A percentile compares a stretch with the other conserved stretches of the same genome.
phyloP scores from a whole-genome alignment of 2,329 filamentous ascomycete genomes.

The Sporothrix pseudoabietina region DNA sequence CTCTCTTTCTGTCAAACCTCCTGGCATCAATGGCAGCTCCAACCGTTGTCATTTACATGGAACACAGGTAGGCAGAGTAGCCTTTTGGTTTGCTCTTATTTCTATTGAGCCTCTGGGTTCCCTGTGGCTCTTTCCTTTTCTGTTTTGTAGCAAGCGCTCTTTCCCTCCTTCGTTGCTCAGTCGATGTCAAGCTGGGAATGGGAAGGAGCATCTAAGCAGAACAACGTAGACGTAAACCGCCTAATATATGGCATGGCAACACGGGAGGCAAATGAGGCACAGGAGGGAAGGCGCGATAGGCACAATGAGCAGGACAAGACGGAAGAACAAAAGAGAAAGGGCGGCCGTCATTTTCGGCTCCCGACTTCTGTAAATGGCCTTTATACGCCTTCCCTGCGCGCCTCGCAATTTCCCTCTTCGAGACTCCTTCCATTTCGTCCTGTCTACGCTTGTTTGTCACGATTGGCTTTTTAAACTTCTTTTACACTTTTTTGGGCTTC shows the following conservation, averaged over 20 bases:
- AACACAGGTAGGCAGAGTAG: too few species aligned
- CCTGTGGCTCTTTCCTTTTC: background rate
- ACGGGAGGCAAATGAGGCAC: constrained; percentile 3
- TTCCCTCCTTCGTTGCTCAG: background rate
- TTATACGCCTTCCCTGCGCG: constrained; percentile 20
- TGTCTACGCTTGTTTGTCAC: background rate
- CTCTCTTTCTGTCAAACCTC: background rate
- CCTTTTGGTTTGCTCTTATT: background rate
- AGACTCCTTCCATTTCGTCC: background rate
- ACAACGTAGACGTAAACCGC: background rate
- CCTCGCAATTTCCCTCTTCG: constrained; percentile 2
- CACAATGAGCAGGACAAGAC: background rate
- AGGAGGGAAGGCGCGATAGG: constrained; percentile 13
- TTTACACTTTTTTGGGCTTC: background rate
- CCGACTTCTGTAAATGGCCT: constrained; percentile 10
- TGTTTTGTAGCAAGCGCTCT: background rate
- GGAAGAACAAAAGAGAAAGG: background rate
- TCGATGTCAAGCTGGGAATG: background rate
- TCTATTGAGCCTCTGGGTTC: background rate
- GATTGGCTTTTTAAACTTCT: background rate
- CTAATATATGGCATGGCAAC: background rate
- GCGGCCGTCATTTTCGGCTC: constrained; percentile 15
- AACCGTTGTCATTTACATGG: background rate
- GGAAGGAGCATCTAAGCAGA: background rate
- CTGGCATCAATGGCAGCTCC: background rate